Conservation (phyloP, 176 grass and related monocot species). For the Aegilops speltoides region DNA sequence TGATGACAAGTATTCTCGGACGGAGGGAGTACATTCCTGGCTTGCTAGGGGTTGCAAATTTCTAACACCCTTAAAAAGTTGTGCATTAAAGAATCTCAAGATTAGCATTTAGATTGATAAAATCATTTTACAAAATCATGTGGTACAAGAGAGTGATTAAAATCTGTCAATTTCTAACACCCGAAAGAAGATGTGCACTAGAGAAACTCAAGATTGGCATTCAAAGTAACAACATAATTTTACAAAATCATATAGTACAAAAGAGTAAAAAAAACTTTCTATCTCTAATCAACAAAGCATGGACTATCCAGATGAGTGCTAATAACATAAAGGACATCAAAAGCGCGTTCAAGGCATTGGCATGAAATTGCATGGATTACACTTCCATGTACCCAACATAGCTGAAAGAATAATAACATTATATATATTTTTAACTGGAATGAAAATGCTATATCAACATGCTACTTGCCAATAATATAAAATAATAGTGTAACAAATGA, state of each 20-base stretch:
- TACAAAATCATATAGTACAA: slow-evolving; percentile 44
- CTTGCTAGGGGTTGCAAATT: not conserved
- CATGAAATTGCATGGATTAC: slow-evolving; percentile 26
- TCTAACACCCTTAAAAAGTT: no score
- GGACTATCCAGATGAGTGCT: slow-evolving; percentile 12
- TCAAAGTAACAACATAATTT: slow-evolving; percentile 25
- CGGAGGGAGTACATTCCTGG: not conserved
- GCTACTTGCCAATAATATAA: slow-evolving; percentile 43
- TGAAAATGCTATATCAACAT: slow-evolving; percentile 40
- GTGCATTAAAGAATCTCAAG: no score
- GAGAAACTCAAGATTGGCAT: not conserved
- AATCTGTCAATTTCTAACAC: not conserved
- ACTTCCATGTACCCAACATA: slow-evolving; percentile 28
- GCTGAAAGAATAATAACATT: slow-evolving; percentile 21
- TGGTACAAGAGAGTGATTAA: slow-evolving; percentile 26
- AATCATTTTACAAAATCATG: slow-evolving; percentile 42
- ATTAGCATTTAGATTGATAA: not conserved
- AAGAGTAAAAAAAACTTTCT: slow-evolving; percentile 25
- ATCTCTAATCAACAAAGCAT: slow-evolving; percentile 39
- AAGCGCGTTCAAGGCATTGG: slow-evolving; percentile 15
- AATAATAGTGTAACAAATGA: slow-evolving; percentile 42
- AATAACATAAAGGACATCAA: slow-evolving; percentile 25
- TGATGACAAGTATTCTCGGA: no score
- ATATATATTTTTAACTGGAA: not conserved
- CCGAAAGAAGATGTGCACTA: not conserved